Conservation (phyloP, 1,139 yeast genomes). For the Kurtzmaniella quercitrusa region DNA sequence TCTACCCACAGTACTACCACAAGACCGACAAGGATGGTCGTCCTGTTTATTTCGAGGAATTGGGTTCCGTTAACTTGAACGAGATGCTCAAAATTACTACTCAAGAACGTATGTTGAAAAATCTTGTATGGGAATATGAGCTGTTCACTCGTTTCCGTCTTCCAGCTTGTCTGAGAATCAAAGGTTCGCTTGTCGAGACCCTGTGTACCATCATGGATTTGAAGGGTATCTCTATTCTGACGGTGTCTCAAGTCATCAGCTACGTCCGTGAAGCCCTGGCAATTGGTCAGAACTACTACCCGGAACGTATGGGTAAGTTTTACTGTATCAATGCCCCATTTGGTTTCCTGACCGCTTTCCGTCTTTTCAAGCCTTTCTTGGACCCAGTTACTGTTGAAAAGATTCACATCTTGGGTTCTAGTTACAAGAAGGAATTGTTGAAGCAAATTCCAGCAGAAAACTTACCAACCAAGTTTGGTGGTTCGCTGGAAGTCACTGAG, state of each 20-base stretch:
- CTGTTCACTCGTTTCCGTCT: conserved; percentile 77
- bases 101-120: conserved; percentile 93
- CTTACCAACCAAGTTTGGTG: conserved; percentile 89
- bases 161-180: conserved; percentile 90
- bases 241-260: conserved; percentile 81
- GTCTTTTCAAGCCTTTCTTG: conserved; percentile 84
- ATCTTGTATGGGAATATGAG: conserved; percentile 97
- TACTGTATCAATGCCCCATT: conserved; percentile 95
- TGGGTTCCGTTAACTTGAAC: conserved; percentile 82
- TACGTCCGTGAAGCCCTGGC: conserved; percentile 90
- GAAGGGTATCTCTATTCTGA: conserved; percentile 83
- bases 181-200: conserved; percentile 79
- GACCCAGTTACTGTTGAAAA: conserved; percentile 98
- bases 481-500: conserved; percentile 60
- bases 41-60: conserved; percentile 90
- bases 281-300: conserved; percentile 95
- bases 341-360: conserved; percentile 93
- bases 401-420: conserved; percentile 80
- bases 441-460: conserved; percentile 93
- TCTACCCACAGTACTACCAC: conserved; percentile 95
- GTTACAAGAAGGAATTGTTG: conserved; percentile 76
- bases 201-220: conserved; percentile 94
- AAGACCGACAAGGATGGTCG: conserved; percentile 96
- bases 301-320: conserved; percentile 99
- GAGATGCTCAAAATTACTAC: conserved; percentile 93